These are phyloP conservation scores for Diplodia mutila DNA, from an alignment of 2,329 filamentous ascomycete genomes.

Conservation along the genomic window DNA sequence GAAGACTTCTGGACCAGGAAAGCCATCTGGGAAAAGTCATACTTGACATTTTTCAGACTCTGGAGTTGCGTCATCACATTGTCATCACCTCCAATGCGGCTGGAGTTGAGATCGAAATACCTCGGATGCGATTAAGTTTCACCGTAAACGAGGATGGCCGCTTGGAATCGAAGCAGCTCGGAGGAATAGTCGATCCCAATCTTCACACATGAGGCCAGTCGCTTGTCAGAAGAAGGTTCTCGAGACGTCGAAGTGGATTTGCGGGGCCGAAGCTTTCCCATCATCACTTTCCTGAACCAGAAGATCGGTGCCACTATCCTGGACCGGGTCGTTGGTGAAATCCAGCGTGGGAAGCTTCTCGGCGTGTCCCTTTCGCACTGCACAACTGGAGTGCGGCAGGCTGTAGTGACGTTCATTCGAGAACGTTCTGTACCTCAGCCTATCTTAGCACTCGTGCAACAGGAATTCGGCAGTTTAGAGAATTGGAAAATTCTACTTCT, in stretches of 20 bases:
- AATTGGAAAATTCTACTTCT: constrained; percentile 46
- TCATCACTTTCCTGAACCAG: constrained; percentile 35
- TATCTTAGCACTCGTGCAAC: constrained; percentile 50
- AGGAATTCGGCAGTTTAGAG: constrained; percentile 35
- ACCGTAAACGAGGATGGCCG: constrained; percentile 34
- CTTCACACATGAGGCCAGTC: constrained; percentile 50
- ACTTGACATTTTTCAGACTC: background rate
- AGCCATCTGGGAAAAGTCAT: background rate
- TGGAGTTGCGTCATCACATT: background rate
- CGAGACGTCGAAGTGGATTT: constrained; percentile 66
- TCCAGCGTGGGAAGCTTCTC: constrained; percentile 41
- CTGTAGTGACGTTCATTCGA: constrained; percentile 56
- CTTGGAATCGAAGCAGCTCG: constrained; percentile 51
- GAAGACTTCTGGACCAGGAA: background rate
- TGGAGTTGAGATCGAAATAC: constrained; percentile 45
- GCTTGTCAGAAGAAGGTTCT: constrained; percentile 56
- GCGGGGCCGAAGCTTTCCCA: constrained; percentile 59
- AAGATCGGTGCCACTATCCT: constrained; percentile 44
- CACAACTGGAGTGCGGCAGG: constrained; percentile 44
- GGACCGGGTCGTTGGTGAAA: constrained; percentile 60
- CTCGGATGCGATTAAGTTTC: constrained; percentile 56
- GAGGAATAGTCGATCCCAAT: constrained; percentile 47
- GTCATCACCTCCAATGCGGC: background rate
- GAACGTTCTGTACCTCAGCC: constrained; percentile 56
- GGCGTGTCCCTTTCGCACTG: background rate